Base-by-base conservation (phyloP, 2,329 filamentous ascomycete species). In the Aureobasidium lini region DNA sequence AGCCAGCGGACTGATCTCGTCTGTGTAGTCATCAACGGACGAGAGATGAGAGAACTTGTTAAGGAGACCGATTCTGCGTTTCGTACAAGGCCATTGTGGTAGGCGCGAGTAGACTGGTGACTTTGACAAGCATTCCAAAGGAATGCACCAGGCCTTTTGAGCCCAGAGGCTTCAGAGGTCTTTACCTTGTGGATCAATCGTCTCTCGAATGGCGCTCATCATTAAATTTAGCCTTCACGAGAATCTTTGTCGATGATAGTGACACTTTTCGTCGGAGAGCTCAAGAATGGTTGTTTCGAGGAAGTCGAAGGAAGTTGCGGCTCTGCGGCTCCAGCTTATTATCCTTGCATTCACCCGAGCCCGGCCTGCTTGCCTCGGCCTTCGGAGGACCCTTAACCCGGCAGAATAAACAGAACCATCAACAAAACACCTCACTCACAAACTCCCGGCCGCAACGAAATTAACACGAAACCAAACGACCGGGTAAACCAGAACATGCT, bases 291-390 rank as follows among this genome's bases (percentile, higher is more conserved):
- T n/a, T 48, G 31, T 32, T 48, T 23, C 23, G 23, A 23, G 23
- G 32, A 18, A 23, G 29, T 32, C 10, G n/a, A 18, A 43, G 29
- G 15, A 52, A 52, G 48, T 29, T n/a, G 13, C 6, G 37, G 6
- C 6, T 40, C 15, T 40, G 37, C 47, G 47, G 47, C 18, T n/a
- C 49, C 37, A 10, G 2, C 28, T 43, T 43, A 42, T 54, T 54
- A 54, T 4, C 52, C 40, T 56, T 56, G 52, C 40, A 56, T 56
- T 56, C 40, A 36, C 7, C 52, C 52, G 52, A 40, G 31, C 39
- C 52, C 52, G 52, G 42, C 52, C 31, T 23, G 37, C 48, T 52
- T 8, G 48, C 48, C 40, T 39, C 40, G 52, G 31, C 16, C n/a
- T 13, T 16, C 29, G 49, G 9, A 8, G 13, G 29, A 23, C 23